Base-by-base conservation (phyloP, 345 rosid species). In the Gossypium herbaceum region DNA sequence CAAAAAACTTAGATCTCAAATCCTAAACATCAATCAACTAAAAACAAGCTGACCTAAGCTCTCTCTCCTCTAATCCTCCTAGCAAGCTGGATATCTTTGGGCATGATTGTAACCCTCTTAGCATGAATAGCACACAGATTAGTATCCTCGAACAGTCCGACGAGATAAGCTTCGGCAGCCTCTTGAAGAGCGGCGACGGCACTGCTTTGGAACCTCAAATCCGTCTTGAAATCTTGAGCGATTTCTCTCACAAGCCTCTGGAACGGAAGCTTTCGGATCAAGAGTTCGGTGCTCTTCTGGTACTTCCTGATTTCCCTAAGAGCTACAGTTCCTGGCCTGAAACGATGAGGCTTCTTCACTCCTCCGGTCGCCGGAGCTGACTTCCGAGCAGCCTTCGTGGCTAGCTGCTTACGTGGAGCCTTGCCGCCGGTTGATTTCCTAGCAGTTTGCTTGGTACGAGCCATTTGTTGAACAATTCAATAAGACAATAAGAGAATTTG, bases 321-420 rank as follows among this genome's bases (percentile, higher is more conserved):
- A 9, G 61, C 61, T 0, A 57, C 61, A 1, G 61, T 57, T 57
- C 61, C 61, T 3, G 61, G 61, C 15, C 61, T 20, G 13, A 57
- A 57, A 2, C 61, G 61, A 13, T 57, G 61, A 57, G 61, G 61
- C 61, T 57, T 57, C 61, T 57, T 57, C 61, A 57, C 61, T 57
- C 61, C 61, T 57, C 61, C 27, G 6, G 61, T 57, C 61, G 61
- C 61, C 61, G 61, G 61, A 20, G 61, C 61, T 10, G 61, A 57
- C 27, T 57, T 57, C 29, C 61, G 20, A 10, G 61, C 61, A 5
- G 61, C 61, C 25, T 57, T 57, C 3, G 61, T 57, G 12, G 61
- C 61, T 1, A 57, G 61, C 25, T 57, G 29, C 27, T 57, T 57
- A 3, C 61, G 61, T 20, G 61, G 61, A 57, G 61, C 61, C 13